Evolutionary conservation across 2,329 filamentous ascomycete genomes (phyloP), one percentile per base, ranked within the genome.

Genomic region (Diplodia seriata): DNA sequence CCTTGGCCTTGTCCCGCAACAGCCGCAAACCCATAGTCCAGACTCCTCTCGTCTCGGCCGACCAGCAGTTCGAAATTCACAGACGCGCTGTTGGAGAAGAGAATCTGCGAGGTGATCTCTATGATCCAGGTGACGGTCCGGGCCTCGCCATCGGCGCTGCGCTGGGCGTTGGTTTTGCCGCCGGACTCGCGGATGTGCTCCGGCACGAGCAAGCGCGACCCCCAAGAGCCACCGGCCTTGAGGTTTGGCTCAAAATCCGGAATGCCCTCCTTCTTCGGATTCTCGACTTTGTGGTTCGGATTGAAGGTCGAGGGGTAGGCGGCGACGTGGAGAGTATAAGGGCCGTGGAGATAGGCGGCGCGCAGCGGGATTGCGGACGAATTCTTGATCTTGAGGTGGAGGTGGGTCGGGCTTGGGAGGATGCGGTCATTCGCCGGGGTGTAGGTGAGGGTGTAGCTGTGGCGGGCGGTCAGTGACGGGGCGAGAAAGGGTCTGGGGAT

Each of bases 211-310:
- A 99, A 85, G 75, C 89, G 88, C 68, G 92, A 91, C 73, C 89
- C 87, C 91, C 94, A 99, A 55, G 86, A 89, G 7, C 93, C 94
- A 36, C 94, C 95, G 9, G 95, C 94, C 83, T 98, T 98, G 76
- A 99, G 86, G 83, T 97, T 94, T 56, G 95, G 94, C 80, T 99
- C 95, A 75, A 95, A 99, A 74, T 97, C 91, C 18, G 95, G 95
- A 1, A 90, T 86, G 56, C 92, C 92, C 81, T 93, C 89, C 64
- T 85, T 84, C 64, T 89, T 86, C 1, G 90, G 86, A 63, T 90
- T 85, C 68, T 89, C 87, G 73, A 91, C 89, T 76, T 92, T 93
- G 71, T 85, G 83, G 79, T 97, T 93, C 1, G 94, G 93, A 74
- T 94, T 86, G 82, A 95, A 98, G 56, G 85, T 87, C 18, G 91